These are phyloP conservation scores for Trichosporon faecale DNA, from an alignment of 1,284 basidiomycete species.

Conservation along the genomic window DNA sequence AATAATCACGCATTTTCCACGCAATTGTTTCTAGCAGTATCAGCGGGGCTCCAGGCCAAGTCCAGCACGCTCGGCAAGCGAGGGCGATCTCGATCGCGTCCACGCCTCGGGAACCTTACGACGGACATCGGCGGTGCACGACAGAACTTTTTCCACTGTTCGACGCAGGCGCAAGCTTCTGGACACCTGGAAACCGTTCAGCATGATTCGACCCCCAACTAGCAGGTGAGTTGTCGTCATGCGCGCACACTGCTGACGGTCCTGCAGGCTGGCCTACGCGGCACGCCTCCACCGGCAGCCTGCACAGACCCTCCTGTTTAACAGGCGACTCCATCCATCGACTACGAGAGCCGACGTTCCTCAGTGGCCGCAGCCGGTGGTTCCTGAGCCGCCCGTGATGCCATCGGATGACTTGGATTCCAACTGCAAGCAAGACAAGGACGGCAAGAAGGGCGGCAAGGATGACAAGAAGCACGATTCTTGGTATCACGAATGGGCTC, in stretches of 20 bases:
- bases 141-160: neutral
- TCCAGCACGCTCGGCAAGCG: neutral
- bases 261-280: neutral
- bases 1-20: neutral
- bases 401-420: constrained; percentile 30
- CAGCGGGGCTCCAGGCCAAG: neutral
- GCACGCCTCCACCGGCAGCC: neutral
- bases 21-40: neutral
- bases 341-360: constrained; percentile 27
- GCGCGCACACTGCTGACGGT: neutral
- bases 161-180: neutral
- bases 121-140: neutral
- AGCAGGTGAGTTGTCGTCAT: neutral
- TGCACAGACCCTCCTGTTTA: neutral
- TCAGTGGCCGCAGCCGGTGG: constrained; percentile 37
- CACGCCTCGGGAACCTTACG: neutral
- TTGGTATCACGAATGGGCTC: constrained; percentile 40
- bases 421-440: constrained; percentile 3
- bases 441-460: constrained; percentile 1
- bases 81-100: constrained; percentile 1
- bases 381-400: constrained; percentile 37
- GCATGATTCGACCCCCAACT: constrained; percentile 3
- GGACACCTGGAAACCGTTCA: neutral
- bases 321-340: constrained; percentile 14
- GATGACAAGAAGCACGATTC: constrained; percentile 18